Conservation (phyloP, 148 eudicot genomes). For the Selenicereus undatus region DNA sequence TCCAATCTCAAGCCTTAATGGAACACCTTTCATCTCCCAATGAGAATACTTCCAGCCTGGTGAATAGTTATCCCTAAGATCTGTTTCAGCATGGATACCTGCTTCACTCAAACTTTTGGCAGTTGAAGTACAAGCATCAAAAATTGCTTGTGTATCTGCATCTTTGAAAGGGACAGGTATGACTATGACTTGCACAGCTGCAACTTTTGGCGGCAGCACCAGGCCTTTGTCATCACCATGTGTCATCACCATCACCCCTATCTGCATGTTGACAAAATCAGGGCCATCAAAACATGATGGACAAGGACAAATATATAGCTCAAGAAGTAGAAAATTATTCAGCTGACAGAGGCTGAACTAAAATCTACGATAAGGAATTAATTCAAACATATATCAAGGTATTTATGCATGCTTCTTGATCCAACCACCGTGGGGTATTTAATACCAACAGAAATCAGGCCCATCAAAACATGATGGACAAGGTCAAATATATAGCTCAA, state of each 20-base stretch:
- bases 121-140: slow-evolving; percentile 65
- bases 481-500: not conserved
- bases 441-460: not conserved
- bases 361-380: not conserved
- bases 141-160: slow-evolving; percentile 70
- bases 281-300: not conserved
- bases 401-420: not conserved
- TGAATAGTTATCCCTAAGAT: slow-evolving; percentile 88
- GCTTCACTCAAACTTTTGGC: slow-evolving; percentile 54
- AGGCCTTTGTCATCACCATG: slow-evolving; percentile 99
- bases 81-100: slow-evolving; percentile 76
- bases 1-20: slow-evolving; percentile 93
- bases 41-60: slow-evolving; percentile 99
- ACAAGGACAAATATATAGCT: not conserved
- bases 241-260: slow-evolving; percentile 99
- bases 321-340: not conserved
- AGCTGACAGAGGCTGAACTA: not conserved
- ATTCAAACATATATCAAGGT: not conserved
- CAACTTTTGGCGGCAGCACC: slow-evolving; percentile 95
- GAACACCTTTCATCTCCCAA: slow-evolving; percentile 99
- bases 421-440: not conserved
- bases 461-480: not conserved
- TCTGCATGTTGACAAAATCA: slow-evolving; percentile 39
- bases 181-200: slow-evolving; percentile 83
- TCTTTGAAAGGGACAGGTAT: slow-evolving; percentile 95